Evolutionary conservation across 805 yeast species (phyloP).

Genomic region (Wickerhamiella nectarea): DNA sequence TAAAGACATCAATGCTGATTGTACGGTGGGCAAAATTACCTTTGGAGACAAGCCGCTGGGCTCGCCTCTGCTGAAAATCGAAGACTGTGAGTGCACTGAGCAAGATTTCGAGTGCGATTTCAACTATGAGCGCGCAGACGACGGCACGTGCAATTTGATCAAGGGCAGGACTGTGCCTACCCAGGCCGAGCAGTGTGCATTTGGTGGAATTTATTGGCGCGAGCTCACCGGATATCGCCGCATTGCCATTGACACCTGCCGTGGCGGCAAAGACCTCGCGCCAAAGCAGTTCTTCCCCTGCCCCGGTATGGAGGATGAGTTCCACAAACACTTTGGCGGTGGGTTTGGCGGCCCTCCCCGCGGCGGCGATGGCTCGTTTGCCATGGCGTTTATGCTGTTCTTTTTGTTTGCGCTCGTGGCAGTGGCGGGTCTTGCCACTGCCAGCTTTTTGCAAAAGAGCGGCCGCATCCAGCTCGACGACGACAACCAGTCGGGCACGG

Average conservation of each 20-base stretch:
- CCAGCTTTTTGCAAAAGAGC: background rate
- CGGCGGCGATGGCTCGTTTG: conserved; percentile 24
- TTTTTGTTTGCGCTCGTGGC: conserved; percentile 67
- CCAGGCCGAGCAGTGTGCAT: conserved; percentile 15
- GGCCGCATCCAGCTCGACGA: conserved; percentile 11
- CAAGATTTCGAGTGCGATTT: conserved; percentile 89
- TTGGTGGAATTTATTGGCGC: conserved; percentile 44
- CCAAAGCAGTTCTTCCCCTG: conserved; percentile 45
- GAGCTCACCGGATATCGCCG: conserved; percentile 88
- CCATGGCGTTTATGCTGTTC: conserved; percentile 43
- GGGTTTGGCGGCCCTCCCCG: conserved; percentile 18
- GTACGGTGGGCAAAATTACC: conserved; percentile 34
- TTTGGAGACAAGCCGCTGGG: conserved; percentile 39
- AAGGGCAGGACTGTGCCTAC: conserved; percentile 49
- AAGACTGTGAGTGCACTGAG: conserved; percentile 74
- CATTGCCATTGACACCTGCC: conserved; percentile 74
- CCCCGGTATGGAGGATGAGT: conserved; percentile 72
- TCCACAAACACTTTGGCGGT: conserved; percentile 30
- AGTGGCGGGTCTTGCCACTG: conserved; percentile 24
- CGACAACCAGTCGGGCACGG: background rate
- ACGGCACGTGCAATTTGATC: conserved; percentile 80
- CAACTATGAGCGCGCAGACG: conserved; percentile 53
- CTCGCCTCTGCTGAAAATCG: conserved; percentile 39
- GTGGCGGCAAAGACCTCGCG: conserved; percentile 54
- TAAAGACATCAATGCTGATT: conserved; percentile 45